phyloP scores from a whole-genome alignment of 139 green algal species.

The Coelastrella sp. region DNA sequence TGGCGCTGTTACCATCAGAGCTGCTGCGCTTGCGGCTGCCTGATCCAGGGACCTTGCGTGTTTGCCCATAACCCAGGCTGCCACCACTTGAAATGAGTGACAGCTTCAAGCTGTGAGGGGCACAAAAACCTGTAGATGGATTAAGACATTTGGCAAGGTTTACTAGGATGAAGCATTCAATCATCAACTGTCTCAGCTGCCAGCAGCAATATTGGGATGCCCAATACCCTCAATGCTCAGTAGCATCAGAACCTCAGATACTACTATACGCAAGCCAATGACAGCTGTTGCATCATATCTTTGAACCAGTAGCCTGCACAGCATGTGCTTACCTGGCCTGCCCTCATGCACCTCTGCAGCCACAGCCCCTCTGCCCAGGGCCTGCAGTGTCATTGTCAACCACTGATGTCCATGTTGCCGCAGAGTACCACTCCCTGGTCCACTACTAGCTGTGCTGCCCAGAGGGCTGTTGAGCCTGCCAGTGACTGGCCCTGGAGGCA shows the following conservation, averaged over 20 bases:
- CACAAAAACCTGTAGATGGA: constrained; percentile 38
- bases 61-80: neutral
- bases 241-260: no score
- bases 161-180: no score
- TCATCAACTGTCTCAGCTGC: no score
- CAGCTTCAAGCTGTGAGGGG: constrained; percentile 19
- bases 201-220: no score
- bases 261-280: no score
- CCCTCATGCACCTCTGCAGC: constrained; percentile 46
- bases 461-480: neutral
- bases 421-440: neutral
- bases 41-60: neutral
- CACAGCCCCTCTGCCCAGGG: constrained; percentile 28
- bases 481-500: neutral
- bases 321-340: constrained; percentile 17
- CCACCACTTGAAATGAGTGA: neutral
- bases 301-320: no score
- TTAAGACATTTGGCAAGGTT: neutral
- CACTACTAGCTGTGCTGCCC: neutral
- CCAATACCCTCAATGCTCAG: no score
- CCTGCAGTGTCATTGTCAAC: constrained; percentile 24
- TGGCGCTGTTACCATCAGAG: neutral
- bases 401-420: neutral
- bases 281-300: no score
- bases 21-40: neutral